Evolutionary conservation across 805 yeast species (phyloP).

Genomic region (Ogataea methylovora): DNA sequence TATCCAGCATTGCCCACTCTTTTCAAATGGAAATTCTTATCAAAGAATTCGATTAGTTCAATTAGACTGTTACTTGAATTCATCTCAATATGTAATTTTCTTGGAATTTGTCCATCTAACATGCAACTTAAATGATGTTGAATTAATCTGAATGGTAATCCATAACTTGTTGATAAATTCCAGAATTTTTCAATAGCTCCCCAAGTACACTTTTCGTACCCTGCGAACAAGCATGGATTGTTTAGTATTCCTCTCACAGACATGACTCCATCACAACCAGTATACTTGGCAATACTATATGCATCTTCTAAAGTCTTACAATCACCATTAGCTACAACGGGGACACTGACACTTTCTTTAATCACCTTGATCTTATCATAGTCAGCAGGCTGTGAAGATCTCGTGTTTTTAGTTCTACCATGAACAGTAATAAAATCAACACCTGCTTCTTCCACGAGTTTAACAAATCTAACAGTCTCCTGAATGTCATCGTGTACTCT

Average conservation of each 20-base stretch:
- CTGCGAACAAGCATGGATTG: conserved; percentile 86
- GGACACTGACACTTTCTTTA: conserved; percentile 50
- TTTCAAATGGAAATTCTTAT: conserved; percentile 53
- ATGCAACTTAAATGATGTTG: conserved; percentile 89
- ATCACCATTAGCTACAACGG: conserved; percentile 98
- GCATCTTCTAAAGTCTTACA: conserved; percentile 67
- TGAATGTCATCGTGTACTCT: conserved; percentile 72
- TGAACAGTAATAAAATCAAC: conserved; percentile 93
- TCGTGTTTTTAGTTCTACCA: conserved; percentile 79
- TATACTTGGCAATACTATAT: conserved; percentile 46
- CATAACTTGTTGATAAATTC: conserved; percentile 72
- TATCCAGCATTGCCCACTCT: conserved; percentile 66
- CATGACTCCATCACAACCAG: conserved; percentile 92
- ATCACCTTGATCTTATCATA: conserved; percentile 71
- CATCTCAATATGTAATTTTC: conserved; percentile 47
- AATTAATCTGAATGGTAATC: conserved; percentile 73
- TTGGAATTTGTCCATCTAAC: conserved; percentile 52
- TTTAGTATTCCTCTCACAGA: conserved; percentile 82
- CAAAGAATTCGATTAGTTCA: conserved; percentile 80
- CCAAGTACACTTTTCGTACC: conserved; percentile 77
- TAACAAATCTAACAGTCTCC: conserved; percentile 68
- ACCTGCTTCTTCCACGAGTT: conserved; percentile 73
- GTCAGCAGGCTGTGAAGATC: conserved; percentile 80
- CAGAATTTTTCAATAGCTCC: conserved; percentile 77
- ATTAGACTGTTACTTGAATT: conserved; percentile 52